Percentiles rank a stretch among this genome's conserved stretches.
Evolutionary conservation across 805 yeast species (phyloP).

Genomic region (Candida oleophila): DNA sequence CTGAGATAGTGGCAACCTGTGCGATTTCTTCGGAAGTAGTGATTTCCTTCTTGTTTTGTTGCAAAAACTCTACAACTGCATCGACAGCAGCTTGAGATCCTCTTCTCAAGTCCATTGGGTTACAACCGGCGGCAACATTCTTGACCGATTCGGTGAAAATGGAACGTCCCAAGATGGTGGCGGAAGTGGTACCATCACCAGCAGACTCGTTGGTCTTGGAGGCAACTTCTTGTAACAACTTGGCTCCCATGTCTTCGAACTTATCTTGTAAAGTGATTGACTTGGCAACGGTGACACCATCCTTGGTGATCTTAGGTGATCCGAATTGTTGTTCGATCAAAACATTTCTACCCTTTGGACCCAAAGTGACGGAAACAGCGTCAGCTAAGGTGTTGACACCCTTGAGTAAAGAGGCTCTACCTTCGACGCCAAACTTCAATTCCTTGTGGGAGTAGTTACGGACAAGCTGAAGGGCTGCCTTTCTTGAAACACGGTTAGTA

Average conservation of each 20-base stretch:
- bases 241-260: conserved; percentile 96
- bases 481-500: conserved; percentile 41
- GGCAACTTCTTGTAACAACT: conserved; percentile 93
- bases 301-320: conserved; percentile 97
- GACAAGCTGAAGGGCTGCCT: conserved; percentile 39
- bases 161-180: conserved; percentile 93
- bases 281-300: conserved; percentile 96
- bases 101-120: conserved; percentile 97
- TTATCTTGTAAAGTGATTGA: conserved; percentile 80
- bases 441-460: conserved; percentile 79
- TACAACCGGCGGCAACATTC: conserved; percentile 98
- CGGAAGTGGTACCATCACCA: conserved; percentile 98
- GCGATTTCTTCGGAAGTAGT: conserved; percentile 94
- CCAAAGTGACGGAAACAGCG: conserved; percentile 94
- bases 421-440: conserved; percentile 94
- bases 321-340: conserved; percentile 96
- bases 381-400: conserved; percentile 96
- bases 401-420: conserved; percentile 87
- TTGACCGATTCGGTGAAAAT: conserved; percentile 93
- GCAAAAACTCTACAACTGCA: conserved; percentile 82
- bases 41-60: conserved; percentile 84
- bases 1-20: conserved; percentile 97
- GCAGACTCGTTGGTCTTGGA: conserved; percentile 96
- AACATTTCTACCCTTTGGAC: conserved; percentile 97
- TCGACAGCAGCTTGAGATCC: conserved; percentile 97